Evolutionary conservation across 495 filamentous ascomycete species (phyloP), one percentile per base, ranked within the genome.

Genomic region (Neurospora sp.): DNA sequence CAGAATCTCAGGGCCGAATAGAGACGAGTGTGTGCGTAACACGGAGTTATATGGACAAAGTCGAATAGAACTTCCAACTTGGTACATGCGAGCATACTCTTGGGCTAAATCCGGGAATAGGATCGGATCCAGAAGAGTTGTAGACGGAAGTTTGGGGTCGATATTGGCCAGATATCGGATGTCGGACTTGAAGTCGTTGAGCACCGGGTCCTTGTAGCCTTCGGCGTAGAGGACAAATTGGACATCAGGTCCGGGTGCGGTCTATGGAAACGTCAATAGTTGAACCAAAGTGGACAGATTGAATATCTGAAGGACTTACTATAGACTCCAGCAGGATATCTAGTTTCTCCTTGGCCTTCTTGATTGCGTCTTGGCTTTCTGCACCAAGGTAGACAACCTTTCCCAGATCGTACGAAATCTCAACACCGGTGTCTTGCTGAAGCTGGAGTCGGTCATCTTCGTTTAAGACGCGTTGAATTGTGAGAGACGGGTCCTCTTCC

Each of bases 181-280:
- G 16, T 78, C 77, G 2, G 76, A 76, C 4, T 40, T 72, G 41
- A 71, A 70, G 2, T 59, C 71, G 5, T 31, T 39, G 14, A 35
- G 20, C 35, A 59, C 7, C 41, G 39, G 35, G 12, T 75, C 48
- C 18, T 75, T 71, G 16, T 81, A 75, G 8, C 75, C 76, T 71
- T 86, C 86, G 14, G 74, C 75, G 48, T 85, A 84, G 20, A 84
- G 76, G 3, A 84, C 23, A 70, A 66, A 66, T 66, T 66, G 54
- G 54, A 66, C 12, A 66, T 37, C 14, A 66, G 12, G 27, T 35
- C 12, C 54, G 14, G 54, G 12, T 0, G 23, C 11, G 23, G 20
- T 59, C 48, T 59, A 20, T 27, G 20, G 5, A 59, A 27, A 59
- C 20, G 48, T 59, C 5, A 59, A 27, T 11, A 59, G 5, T 27